These are phyloP conservation scores for Globisporangium carolinianum DNA, from an alignment of 352 stramenopile species.

Conservation along the genomic window DNA sequence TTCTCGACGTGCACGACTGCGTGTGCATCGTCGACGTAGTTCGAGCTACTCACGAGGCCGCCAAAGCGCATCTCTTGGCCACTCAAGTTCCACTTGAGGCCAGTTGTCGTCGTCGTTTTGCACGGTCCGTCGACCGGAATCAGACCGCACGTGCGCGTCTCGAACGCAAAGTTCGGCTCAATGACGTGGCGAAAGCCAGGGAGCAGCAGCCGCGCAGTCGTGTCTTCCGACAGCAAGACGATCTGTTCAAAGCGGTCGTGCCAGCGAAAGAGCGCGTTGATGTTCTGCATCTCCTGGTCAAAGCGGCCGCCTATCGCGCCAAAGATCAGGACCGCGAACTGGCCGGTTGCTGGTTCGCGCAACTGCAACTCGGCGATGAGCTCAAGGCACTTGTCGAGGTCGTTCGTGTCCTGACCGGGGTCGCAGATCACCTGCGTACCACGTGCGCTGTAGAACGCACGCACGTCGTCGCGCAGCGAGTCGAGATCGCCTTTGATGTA, in stretches of 20 bases:
- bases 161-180: slow-evolving; percentile 80
- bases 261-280: slow-evolving; percentile 92
- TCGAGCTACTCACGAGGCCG: slow-evolving; percentile 80
- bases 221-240: slow-evolving; percentile 87
- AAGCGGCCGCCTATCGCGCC: slow-evolving; percentile 95
- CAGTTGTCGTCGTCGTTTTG: slow-evolving; percentile 71
- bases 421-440: slow-evolving; percentile 70
- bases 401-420: slow-evolving; percentile 89
- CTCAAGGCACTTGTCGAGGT: slow-evolving; percentile 91
- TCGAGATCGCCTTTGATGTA: slow-evolving; percentile 95
- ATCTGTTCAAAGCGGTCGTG: slow-evolving; percentile 71
- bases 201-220: slow-evolving; percentile 76
- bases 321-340: slow-evolving; percentile 85
- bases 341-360: slow-evolving; percentile 11
- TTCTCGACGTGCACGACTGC: slow-evolving; percentile 54
- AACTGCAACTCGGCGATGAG: slow-evolving; percentile 41
- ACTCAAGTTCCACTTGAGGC: slow-evolving; percentile 87
- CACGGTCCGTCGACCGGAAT: slow-evolving; percentile 88
- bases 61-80: slow-evolving; percentile 69
- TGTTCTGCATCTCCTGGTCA: slow-evolving; percentile 95
- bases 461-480: slow-evolving; percentile 85
- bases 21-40: slow-evolving; percentile 46
- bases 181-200: slow-evolving; percentile 58
- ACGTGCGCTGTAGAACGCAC: slow-evolving; percentile 70
- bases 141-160: slow-evolving; percentile 91